phyloP scores from a whole-genome alignment of 495 filamentous ascomycete genomes.

The Recurvomyces mirabilis region DNA sequence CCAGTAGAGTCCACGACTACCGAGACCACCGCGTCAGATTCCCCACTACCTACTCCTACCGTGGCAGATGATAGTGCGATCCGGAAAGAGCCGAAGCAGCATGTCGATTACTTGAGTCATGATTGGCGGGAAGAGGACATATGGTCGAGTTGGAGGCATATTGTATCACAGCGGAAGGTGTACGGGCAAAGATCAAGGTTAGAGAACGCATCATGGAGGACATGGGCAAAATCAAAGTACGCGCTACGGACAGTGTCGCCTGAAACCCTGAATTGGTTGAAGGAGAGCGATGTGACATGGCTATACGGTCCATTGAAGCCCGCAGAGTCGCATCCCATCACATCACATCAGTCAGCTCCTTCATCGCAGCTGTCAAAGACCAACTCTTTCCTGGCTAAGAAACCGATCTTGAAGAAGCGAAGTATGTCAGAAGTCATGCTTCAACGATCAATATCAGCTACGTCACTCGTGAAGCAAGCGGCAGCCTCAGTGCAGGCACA shows the following conservation, averaged over 20 bases:
- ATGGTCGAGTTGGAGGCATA: constrained; percentile 93
- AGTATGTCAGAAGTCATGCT: constrained; percentile 94
- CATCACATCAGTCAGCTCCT: constrained; percentile 40
- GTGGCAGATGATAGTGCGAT: constrained; percentile 79
- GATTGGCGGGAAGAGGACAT: constrained; percentile 96
- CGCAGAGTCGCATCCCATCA: constrained; percentile 27
- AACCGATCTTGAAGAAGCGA: constrained; percentile 93
- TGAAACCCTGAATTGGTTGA: constrained; percentile 86
- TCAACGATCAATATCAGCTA: constrained; percentile 78
- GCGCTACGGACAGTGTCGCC: constrained; percentile 76
- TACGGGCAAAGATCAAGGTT: constrained; percentile 73
- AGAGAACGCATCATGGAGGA: constrained; percentile 96
- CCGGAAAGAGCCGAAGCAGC: constrained; percentile 65
- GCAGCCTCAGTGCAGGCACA: constrained; percentile 87
- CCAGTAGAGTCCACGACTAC: constrained; percentile 12
- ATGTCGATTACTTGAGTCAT: constrained; percentile 94
- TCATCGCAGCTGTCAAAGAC: constrained; percentile 58
- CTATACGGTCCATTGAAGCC: constrained; percentile 88
- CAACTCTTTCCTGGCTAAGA: constrained; percentile 71
- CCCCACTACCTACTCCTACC: constrained; percentile 24
- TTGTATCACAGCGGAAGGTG: constrained; percentile 61
- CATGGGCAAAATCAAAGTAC: constrained; percentile 89
- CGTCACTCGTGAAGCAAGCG: constrained; percentile 86
- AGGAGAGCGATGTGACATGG: constrained; percentile 97
- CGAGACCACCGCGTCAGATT: constrained; percentile 15